These are phyloP conservation scores for Verticillium isaacii DNA, from an alignment of 2,329 filamentous ascomycete genomes.

Conservation along the genomic window DNA sequence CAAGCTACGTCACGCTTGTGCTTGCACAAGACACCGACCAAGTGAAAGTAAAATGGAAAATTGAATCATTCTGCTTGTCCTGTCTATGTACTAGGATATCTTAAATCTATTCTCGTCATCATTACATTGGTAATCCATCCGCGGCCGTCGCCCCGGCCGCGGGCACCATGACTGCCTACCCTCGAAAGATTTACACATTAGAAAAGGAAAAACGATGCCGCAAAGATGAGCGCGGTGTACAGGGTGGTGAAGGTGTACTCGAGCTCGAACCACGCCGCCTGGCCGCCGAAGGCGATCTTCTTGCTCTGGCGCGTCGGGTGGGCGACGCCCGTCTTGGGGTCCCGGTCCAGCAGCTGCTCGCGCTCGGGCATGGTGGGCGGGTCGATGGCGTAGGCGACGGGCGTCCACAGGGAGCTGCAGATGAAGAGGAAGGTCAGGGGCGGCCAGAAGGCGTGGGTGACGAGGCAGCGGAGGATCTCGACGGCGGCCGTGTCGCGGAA, in stretches of 20 bases:
- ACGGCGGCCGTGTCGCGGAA: constrained; percentile 20
- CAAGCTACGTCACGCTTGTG: no score
- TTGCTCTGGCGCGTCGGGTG: constrained; percentile 46
- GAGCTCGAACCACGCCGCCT: constrained; percentile 51
- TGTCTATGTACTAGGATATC: not conserved
- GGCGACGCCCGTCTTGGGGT: constrained; percentile 49
- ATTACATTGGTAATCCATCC: not conserved
- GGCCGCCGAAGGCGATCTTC: constrained; percentile 49
- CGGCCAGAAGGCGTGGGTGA: constrained; percentile 60
- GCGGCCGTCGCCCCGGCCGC: no score
- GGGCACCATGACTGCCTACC: not conserved
- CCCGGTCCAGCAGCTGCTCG: constrained; percentile 50
- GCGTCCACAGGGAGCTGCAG: constrained; percentile 51
- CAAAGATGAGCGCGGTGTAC: constrained; percentile 46
- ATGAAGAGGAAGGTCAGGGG: constrained; percentile 53
- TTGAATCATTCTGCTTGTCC: not conserved
- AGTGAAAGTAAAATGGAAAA: not conserved
- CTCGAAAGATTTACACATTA: constrained; percentile 1
- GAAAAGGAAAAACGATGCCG: constrained; percentile 31
- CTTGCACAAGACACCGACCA: no score
- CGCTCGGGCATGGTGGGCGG: constrained; percentile 54
- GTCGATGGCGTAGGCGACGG: constrained; percentile 55
- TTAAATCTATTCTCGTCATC: not conserved
- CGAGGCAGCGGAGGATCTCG: constrained; percentile 41
- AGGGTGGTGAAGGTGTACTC: constrained; percentile 46